Evolutionary conservation across 805 yeast genomes (phyloP).

Genomic region (Barnettozyma californica): DNA sequence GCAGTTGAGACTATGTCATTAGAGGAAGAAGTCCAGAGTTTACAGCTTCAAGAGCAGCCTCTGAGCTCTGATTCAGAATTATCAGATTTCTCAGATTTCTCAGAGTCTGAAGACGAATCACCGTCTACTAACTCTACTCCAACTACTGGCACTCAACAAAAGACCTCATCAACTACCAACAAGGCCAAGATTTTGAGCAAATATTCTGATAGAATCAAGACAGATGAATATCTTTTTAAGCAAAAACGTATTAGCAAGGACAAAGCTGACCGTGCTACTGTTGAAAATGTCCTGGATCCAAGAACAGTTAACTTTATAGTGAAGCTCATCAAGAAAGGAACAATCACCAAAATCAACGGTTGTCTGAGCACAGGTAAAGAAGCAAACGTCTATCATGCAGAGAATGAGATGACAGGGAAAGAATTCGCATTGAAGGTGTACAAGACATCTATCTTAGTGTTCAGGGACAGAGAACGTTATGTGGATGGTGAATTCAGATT

Average conservation of each 20-base stretch:
- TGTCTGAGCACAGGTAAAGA: slow-evolving; percentile 96
- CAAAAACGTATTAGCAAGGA: slow-evolving; percentile 65
- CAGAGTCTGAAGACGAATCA: slow-evolving; percentile 8
- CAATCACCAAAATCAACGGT: slow-evolving; percentile 82
- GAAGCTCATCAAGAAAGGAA: slow-evolving; percentile 77
- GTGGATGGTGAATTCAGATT: slow-evolving; percentile 95
- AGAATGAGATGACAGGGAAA: slow-evolving; percentile 34
- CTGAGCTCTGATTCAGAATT: slow-evolving; percentile 6
- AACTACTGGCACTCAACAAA: background rate
- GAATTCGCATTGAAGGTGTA: slow-evolving; percentile 90
- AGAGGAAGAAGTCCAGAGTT: slow-evolving; percentile 6
- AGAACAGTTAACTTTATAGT: slow-evolving; percentile 80
- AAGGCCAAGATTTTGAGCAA: slow-evolving; percentile 52
- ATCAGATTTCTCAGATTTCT: slow-evolving; percentile 10
- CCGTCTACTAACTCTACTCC: background rate
- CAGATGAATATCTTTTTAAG: slow-evolving; percentile 50
- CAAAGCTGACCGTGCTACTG: slow-evolving; percentile 91
- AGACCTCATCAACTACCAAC: slow-evolving; percentile 21
- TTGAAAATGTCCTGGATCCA: slow-evolving; percentile 94
- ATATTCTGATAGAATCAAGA: slow-evolving; percentile 58
- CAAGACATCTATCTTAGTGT: slow-evolving; percentile 94
- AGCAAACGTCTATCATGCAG: slow-evolving; percentile 94
- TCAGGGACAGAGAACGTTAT: slow-evolving; percentile 92
- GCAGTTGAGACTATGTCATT: slow-evolving; percentile 1
- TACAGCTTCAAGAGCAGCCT: background rate